Base-by-base conservation (phyloP, 192 early-diverging fungal genomes). In the Chytriomyces confervae region DNA sequence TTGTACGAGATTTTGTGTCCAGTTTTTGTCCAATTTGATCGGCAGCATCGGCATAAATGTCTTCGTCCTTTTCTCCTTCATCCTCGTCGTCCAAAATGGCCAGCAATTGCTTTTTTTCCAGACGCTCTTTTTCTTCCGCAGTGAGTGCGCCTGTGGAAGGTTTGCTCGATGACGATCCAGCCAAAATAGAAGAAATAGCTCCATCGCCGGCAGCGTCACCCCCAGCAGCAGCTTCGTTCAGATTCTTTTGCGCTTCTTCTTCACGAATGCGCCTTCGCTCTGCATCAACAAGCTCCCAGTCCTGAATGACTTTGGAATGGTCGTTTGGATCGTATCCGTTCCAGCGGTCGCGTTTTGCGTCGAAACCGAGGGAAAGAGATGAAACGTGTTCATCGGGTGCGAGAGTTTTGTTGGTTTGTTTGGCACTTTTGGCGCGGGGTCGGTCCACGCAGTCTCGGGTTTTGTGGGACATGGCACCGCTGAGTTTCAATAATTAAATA, bases 271-370 rank as follows among this genome's bases (percentile, higher is more conserved):
- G 91, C 69, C 91, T 84, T 80, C 96, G 85, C 61, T 92, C 92
- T 65, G 95, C 92, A 80, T 99, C 97, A 5, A 98, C 81, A 62
- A 91, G 87, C 75, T 96, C 97, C 89, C 97, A 97, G 72, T 99
- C 96, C 50, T 95, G 91, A 70, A 93, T 86, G 47, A 92, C 84
- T 79, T 91, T 88, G 44, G 89, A 83, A 65, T 98, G 95, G 51
- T 96, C 92, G 62, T 86, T 77, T 5, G 97, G 88, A 80, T 99
- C 95, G 81, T 98, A 99, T 23, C 97, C 98, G 73, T 98, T 98
- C 96, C 96, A 98, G 18, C 94, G 89, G 85, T 99, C 98, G 50
- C 97, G 88, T 82, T 99, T 99, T 23, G 93, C 96, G 72, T 99
- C 98, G 84, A 94, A 99, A 24, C 89, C 87, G 63, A 97, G 86